phyloP scores from a whole-genome alignment of 805 yeast species.

The Kazachstania bromeliacearum region DNA sequence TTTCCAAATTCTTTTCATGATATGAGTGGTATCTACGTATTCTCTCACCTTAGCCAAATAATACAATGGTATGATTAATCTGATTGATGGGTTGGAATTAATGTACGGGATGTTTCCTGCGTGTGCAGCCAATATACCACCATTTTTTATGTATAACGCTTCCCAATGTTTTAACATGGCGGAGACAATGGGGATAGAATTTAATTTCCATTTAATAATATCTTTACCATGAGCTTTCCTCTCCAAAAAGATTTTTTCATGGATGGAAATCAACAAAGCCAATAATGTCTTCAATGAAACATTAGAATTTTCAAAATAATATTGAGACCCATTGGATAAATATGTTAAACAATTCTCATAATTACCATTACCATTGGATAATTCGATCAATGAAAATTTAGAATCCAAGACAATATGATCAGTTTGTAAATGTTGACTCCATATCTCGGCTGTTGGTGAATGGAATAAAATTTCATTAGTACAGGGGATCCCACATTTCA shows the following conservation, averaged over 20 bases:
- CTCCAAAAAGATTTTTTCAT: slow-evolving; percentile 52
- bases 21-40: slow-evolving; percentile 50
- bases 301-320: slow-evolving; percentile 26
- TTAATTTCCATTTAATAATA: slow-evolving; percentile 50
- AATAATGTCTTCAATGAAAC: slow-evolving; percentile 36
- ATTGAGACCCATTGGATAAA: slow-evolving; percentile 33
- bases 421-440: slow-evolving; percentile 37
- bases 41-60: slow-evolving; percentile 60
- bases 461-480: slow-evolving; percentile 52
- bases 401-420: slow-evolving; percentile 38
- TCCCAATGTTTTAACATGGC: slow-evolving; percentile 61
- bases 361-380: slow-evolving; percentile 46
- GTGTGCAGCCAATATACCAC: slow-evolving; percentile 50
- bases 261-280: slow-evolving; percentile 53
- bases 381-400: slow-evolving; percentile 43
- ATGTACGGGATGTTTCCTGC: slow-evolving; percentile 32
- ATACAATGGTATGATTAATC: slow-evolving; percentile 56
- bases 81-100: slow-evolving; percentile 46
- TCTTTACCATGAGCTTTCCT: slow-evolving; percentile 24
- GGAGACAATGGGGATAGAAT: slow-evolving; percentile 49
- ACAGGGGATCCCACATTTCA: slow-evolving; percentile 61
- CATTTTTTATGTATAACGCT: slow-evolving; percentile 46
- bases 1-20: slow-evolving; percentile 48
- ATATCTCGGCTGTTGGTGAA: slow-evolving; percentile 39
- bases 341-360: slow-evolving; percentile 39